These are phyloP conservation scores for Babesia ovis DNA, from an alignment of 169 alveolate species.

Conservation along the genomic window DNA sequence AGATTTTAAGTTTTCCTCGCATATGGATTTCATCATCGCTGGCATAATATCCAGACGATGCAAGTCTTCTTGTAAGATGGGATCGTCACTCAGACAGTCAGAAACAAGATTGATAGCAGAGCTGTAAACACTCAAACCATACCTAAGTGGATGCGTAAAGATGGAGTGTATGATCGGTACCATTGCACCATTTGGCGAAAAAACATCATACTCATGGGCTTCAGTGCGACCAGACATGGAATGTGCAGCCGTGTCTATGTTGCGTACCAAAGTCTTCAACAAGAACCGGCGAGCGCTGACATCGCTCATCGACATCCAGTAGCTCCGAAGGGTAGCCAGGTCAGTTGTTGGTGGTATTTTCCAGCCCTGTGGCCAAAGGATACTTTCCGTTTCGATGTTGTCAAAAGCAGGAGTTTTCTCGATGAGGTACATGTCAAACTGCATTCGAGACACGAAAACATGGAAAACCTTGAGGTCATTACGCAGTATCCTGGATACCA, in stretches of 20 bases:
- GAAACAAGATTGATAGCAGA: constrained; percentile 69
- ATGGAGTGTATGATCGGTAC: constrained; percentile 63
- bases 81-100: constrained; percentile 77
- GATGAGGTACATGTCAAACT: constrained; percentile 73
- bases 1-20: constrained; percentile 68
- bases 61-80: constrained; percentile 71
- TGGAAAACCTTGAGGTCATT: constrained; percentile 73
- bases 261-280: constrained; percentile 52
- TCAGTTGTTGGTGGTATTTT: constrained; percentile 28
- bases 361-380: constrained; percentile 57
- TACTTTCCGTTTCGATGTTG: constrained; percentile 7
- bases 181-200: constrained; percentile 43
- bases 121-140: constrained; percentile 74
- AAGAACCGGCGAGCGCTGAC: constrained; percentile 53
- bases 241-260: constrained; percentile 39
- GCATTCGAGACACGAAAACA: constrained; percentile 71
- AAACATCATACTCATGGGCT: constrained; percentile 54
- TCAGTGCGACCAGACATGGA: constrained; percentile 44
- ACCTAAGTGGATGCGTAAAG: constrained; percentile 64
- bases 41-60: constrained; percentile 70
- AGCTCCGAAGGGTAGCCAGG: constrained; percentile 33
- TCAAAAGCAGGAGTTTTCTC: constrained; percentile 52
- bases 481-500: constrained; percentile 67
- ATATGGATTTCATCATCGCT: constrained; percentile 69
- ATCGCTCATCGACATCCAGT: constrained; percentile 58